phyloP scores from a whole-genome alignment of 306 rosid species.

The Heteromeles arbutifolia region DNA sequence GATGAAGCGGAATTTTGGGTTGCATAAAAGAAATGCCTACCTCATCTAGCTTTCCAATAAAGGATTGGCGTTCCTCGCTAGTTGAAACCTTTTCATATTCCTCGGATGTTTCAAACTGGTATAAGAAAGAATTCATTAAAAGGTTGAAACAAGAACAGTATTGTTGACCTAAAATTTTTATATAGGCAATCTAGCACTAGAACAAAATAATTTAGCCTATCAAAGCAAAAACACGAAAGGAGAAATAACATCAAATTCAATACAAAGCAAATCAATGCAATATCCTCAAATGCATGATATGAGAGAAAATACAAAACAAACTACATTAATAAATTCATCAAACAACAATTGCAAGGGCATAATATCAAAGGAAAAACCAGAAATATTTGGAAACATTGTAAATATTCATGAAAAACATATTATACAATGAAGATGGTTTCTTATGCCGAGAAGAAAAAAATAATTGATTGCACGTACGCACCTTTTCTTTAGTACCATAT shows the following conservation, averaged over 20 bases:
- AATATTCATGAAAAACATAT: neutral
- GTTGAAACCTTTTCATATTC: constrained; percentile 66
- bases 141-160: neutral
- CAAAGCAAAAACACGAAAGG: neutral
- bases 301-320: neutral
- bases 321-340: neutral
- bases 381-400: neutral
- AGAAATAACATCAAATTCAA: neutral
- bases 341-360: neutral
- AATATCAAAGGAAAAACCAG: neutral
- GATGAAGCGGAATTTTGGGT: neutral
- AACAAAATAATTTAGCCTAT: neutral
- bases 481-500: constrained; percentile 91
- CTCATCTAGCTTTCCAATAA: constrained; percentile 85
- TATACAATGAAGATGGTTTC: neutral
- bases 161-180: neutral
- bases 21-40: constrained; percentile 34
- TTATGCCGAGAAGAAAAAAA: neutral
- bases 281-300: neutral
- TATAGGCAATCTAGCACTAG: neutral
- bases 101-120: constrained; percentile 77
- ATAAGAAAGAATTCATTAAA: constrained; percentile 10
- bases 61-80: constrained; percentile 63
- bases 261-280: neutral
- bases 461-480: constrained; percentile 13